Evolutionary conservation across 2,329 filamentous ascomycete genomes (phyloP).

Genomic region (Claviceps spartinae): DNA sequence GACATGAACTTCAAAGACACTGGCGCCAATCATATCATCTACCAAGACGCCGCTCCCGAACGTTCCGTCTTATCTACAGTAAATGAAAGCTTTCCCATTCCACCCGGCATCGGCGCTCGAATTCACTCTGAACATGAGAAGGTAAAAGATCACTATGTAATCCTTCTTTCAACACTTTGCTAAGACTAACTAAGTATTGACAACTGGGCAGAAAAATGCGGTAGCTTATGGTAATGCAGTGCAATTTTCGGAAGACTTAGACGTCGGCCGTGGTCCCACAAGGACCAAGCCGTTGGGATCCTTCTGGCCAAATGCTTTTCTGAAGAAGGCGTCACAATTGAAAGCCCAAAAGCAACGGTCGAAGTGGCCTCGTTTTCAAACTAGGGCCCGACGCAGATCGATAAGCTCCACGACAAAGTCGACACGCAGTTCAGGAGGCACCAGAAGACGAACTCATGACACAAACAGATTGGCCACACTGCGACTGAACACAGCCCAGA

Average conservation of each 20-base stretch:
- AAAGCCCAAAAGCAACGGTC: conserved; percentile 18
- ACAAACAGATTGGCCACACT: neutral
- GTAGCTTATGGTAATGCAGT: neutral
- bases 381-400: conserved; percentile 24
- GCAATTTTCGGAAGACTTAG: neutral
- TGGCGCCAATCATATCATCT: too few relatives aligned
- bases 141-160: neutral
- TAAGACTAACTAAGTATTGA: neutral
- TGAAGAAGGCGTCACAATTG: conserved; percentile 15
- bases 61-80: neutral
- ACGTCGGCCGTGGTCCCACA: neutral
- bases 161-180: neutral
- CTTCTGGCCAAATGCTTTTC: conserved; percentile 9
- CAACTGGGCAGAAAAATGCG: neutral
- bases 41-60: too few relatives aligned
- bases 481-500: neutral
- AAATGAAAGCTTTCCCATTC: neutral
- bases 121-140: neutral
- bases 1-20: too few relatives aligned
- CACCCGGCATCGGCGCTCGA: neutral
- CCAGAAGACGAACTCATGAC: conserved; percentile 1
- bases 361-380: conserved; percentile 24
- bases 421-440: conserved; percentile 1
- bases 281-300: conserved; percentile 7
- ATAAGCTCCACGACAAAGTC: conserved; percentile 24